These are phyloP conservation scores for Emergomyces pasteurianus DNA, from an alignment of 2,329 filamentous ascomycete genomes.

Conservation along the genomic window DNA sequence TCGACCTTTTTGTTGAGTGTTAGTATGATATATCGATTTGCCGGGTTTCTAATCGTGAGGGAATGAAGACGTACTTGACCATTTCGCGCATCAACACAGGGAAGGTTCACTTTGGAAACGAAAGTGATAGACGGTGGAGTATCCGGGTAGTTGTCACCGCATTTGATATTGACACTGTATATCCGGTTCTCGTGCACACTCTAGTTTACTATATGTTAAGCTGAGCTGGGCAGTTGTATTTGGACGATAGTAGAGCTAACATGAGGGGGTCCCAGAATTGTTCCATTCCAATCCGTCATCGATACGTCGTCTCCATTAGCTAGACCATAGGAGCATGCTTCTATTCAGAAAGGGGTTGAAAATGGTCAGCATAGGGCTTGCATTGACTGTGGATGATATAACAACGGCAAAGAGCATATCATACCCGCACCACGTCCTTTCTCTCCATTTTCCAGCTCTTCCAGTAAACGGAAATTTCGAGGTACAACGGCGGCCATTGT, in stretches of 20 bases:
- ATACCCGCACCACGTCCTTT: conserved; percentile 81
- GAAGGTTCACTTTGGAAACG: conserved; percentile 90
- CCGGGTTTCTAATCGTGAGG: not conserved
- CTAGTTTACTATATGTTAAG: conserved; percentile 32
- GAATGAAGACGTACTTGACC: conserved; percentile 47
- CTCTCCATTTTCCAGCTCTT: conserved; percentile 98
- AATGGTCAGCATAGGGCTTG: conserved; percentile 12
- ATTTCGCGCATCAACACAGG: conserved; percentile 70
- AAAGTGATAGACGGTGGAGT: conserved; percentile 82
- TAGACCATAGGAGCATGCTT: conserved; percentile 93
- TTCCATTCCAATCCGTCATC: conserved; percentile 99
- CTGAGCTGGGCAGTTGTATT: not conserved
- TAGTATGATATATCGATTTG: not conserved
- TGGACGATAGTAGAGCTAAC: conserved; percentile 43
- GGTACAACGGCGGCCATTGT: conserved; percentile 65
- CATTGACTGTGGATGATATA: conserved; percentile 4
- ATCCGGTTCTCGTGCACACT: conserved; percentile 98
- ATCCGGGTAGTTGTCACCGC: conserved; percentile 80
- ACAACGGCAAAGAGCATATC: conserved; percentile 7
- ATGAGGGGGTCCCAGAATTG: conserved; percentile 90
- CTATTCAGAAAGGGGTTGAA: conserved; percentile 34
- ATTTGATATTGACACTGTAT: conserved; percentile 96
- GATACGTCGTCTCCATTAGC: conserved; percentile 87
- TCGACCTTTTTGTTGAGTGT: conserved; percentile 51
- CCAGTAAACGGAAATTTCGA: conserved; percentile 88